Percentiles rank a stretch among this genome's conserved stretches.
Conservation (phyloP, 2,329 filamentous ascomycete genomes). For the Cercospora sp. region DNA sequence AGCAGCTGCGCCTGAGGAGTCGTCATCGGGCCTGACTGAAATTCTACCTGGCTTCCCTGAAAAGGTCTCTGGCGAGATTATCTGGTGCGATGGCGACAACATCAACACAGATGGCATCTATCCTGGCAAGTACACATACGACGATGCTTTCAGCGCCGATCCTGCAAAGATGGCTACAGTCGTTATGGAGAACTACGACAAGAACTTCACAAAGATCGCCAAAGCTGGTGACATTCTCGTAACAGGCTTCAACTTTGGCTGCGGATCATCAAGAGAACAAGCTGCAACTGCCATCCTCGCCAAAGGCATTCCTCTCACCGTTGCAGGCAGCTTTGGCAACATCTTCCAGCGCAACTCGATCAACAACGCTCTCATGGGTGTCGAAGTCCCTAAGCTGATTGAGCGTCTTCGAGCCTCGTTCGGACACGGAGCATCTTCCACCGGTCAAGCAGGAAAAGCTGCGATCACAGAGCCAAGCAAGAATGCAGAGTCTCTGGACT, state of each 20-base stretch:
- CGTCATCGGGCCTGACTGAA: conserved; percentile 57
- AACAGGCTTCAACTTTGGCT: conserved; percentile 85
- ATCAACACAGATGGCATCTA: conserved; percentile 94
- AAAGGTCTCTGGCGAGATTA: conserved; percentile 78
- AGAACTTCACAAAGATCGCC: conserved; percentile 64
- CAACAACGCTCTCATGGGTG: conserved; percentile 73
- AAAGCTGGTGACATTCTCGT: conserved; percentile 78
- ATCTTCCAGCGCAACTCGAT: conserved; percentile 79
- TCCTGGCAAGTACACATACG: conserved; percentile 88
- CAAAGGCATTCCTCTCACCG: conserved; percentile 75
- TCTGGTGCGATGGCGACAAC: conserved; percentile 84
- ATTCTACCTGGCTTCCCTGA: conserved; percentile 86
- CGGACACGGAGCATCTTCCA: conserved; percentile 30
- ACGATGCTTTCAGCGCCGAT: conserved; percentile 75
- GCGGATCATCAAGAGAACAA: conserved; percentile 78
- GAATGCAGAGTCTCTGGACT: conserved; percentile 55
- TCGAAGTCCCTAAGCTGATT: conserved; percentile 69
- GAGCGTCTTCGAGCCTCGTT: conserved; percentile 66
- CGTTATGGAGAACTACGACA: conserved; percentile 93
- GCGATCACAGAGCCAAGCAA: conserved; percentile 54
- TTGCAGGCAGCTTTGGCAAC: conserved; percentile 78
- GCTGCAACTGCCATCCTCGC: conserved; percentile 85
- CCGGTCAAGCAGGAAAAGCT: conserved; percentile 35
- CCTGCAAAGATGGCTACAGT: conserved; percentile 80
- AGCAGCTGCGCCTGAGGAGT: conserved; percentile 28